Percentiles rank a stretch among this genome's conserved stretches.
phyloP scores from a whole-genome alignment of 225 moss, liverwort and hornwort genomes.

The Polytrichum formosum region DNA sequence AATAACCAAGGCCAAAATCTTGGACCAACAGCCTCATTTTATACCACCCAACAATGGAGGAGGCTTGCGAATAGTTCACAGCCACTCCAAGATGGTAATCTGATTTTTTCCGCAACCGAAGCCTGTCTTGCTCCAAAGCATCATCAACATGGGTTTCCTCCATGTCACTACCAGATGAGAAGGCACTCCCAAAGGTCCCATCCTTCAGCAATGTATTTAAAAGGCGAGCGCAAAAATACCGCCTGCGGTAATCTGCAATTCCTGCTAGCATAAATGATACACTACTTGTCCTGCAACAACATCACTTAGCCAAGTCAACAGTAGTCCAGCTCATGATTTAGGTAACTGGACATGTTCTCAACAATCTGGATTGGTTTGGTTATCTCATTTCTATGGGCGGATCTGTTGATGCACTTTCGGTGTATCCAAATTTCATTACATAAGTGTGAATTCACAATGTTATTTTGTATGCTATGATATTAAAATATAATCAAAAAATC shows the following conservation, averaged over 20 bases:
- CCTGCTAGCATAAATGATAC: conserved; percentile 95
- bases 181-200: conserved; percentile 44
- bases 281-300: conserved; percentile 56
- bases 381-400: too few species aligned
- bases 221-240: conserved; percentile 75
- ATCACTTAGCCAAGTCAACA: conserved; percentile 3
- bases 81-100: conserved; percentile 83
- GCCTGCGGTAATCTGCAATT: conserved; percentile 84
- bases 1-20: conserved; percentile 84
- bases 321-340: too few species aligned
- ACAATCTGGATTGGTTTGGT: too few species aligned
- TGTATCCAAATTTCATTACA: too few species aligned
- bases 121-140: conserved; percentile 28
- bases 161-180: conserved; percentile 2
- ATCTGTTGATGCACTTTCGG: too few species aligned
- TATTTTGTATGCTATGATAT: too few species aligned
- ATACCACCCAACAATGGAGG: conserved; percentile 93
- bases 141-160: conserved; percentile 9
- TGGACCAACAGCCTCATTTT: conserved; percentile 70
- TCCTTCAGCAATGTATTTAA: conserved; percentile 87
- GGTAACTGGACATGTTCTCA: too few species aligned
- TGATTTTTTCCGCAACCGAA: conserved; percentile 50
- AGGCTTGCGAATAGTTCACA: conserved; percentile 71
- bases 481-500: too few species aligned
- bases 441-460: too few species aligned